Evolutionary conservation across 345 rosid genomes (phyloP), one percentile per base, ranked within the genome.

Genomic region (Syzygium jambos): DNA sequence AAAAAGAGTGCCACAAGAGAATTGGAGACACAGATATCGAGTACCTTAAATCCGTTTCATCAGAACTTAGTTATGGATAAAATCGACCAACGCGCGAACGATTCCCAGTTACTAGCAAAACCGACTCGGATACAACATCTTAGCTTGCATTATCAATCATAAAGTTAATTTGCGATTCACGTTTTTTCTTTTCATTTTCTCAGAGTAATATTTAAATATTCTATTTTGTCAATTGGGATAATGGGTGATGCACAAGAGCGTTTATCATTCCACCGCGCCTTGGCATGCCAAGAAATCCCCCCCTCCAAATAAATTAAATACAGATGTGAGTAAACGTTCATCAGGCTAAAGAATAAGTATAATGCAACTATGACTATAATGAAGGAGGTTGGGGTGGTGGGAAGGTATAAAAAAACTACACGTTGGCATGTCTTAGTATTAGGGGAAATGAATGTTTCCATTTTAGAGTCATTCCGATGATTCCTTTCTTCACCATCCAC

Each of bases 361-460:
- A 61, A 61, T 61, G 73, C 73, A 61, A n/a, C 0, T n/a, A 61
- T 30, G 34, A 61, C n/a, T n/a, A 61, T n/a, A 61, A 61, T 0
- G 73, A 61, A 61, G 73, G 73, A 61, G 73, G 16, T 4, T 13
- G 16, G 54, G 53, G 53, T 4, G 34, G 29, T 5, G 68, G 73
- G 68, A 8, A 34, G n/a, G 73, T n/a, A 61, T 61, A 14, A 61
- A 83, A 11, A 27, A 51, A 83, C 22, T 51, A 83, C 85, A 83
- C 25, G 85, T 83, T 51, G 54, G 52, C 49, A 49, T 56, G 85
- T 82, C 49, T 84, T 88, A 51, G 43, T 41, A 8, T 38, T 59
- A 80, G 86, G 88, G 88, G 23, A 86, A 85, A 63, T 83, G 77
- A 86, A 63, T 86, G 90, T 83, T 86, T 63, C 86, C 84, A 86